A percentile compares a stretch with the other conserved stretches of the same genome.
Conservation (phyloP, 352 stramenopile genomes). For the Thalassiosira ordinaria region DNA sequence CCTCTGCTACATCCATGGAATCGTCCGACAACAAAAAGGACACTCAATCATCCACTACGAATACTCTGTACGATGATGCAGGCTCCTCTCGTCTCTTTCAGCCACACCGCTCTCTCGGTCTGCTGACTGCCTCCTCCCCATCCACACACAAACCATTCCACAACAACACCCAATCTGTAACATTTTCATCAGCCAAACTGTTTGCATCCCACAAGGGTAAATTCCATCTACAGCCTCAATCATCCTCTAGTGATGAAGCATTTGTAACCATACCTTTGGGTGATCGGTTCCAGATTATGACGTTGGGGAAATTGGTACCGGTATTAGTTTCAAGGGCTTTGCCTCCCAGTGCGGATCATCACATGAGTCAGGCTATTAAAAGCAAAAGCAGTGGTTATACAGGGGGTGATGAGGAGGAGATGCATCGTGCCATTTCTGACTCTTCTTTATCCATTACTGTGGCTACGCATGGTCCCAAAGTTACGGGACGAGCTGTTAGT, state of each 20-base stretch:
- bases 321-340: conserved; percentile 74
- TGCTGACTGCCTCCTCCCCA: conserved; percentile 39
- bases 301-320: conserved; percentile 68
- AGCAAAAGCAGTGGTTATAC: conserved; percentile 20
- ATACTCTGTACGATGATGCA: conserved; percentile 22
- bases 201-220: conserved; percentile 39
- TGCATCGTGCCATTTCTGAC: conserved; percentile 62
- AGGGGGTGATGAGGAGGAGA: conserved; percentile 39
- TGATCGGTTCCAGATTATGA: conserved; percentile 81
- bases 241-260: conserved; percentile 44
- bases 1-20: background rate
- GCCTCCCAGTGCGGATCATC: conserved; percentile 21
- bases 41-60: background rate
- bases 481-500: conserved; percentile 19
- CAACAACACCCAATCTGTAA: background rate
- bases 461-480: conserved; percentile 54
- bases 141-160: too few relatives aligned
- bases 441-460: conserved; percentile 65
- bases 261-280: conserved; percentile 71
- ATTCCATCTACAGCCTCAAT: conserved; percentile 48
- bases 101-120: conserved; percentile 47
- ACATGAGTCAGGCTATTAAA: conserved; percentile 5
- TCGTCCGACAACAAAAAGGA: conserved; percentile 3
- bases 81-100: conserved; percentile 57
- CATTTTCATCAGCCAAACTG: conserved; percentile 11